These are phyloP conservation scores for Lathyrus tuberosus DNA, from an alignment of 306 rosid species.

Conservation along the genomic window DNA sequence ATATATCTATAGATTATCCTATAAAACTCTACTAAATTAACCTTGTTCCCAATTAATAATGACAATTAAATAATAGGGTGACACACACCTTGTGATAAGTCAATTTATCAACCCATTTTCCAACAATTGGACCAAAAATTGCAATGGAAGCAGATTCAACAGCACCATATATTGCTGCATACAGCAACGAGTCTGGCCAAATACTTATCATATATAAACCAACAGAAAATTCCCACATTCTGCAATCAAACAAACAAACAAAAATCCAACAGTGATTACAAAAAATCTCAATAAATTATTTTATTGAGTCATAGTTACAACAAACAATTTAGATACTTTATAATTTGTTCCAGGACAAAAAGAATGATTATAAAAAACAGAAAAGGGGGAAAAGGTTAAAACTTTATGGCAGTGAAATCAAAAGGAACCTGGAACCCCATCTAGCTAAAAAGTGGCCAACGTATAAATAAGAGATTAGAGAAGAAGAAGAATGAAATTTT, in stretches of 20 bases:
- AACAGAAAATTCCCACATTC: slow-evolving; percentile 99
- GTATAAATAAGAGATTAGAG: not conserved
- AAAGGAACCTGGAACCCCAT: slow-evolving; percentile 16
- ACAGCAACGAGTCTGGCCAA: slow-evolving; percentile 87
- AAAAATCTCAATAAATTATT: too few species aligned
- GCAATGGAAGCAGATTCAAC: slow-evolving; percentile 85
- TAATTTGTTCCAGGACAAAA: not conserved
- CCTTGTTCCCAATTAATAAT: too few species aligned
- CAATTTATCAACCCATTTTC: slow-evolving; percentile 72
- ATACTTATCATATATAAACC: slow-evolving; percentile 84
- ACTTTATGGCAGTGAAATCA: not conserved
- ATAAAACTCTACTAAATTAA: too few species aligned
- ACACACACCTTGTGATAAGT: slow-evolving; percentile 76
- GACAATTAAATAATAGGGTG: too few species aligned
- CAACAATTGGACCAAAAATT: slow-evolving; percentile 76
- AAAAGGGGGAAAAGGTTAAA: not conserved
- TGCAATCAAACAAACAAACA: slow-evolving; percentile 36
- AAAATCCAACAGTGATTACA: not conserved
- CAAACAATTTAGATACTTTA: too few species aligned
- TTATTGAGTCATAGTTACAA: too few species aligned
- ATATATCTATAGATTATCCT: not conserved
- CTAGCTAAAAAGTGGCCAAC: slow-evolving; percentile 14
- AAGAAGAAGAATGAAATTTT: slow-evolving; percentile 8
- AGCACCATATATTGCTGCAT: slow-evolving; percentile 87
- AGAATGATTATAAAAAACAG: not conserved